phyloP scores from a whole-genome alignment of 2,329 filamentous ascomycete species.

The Venturiaceae sp. region DNA sequence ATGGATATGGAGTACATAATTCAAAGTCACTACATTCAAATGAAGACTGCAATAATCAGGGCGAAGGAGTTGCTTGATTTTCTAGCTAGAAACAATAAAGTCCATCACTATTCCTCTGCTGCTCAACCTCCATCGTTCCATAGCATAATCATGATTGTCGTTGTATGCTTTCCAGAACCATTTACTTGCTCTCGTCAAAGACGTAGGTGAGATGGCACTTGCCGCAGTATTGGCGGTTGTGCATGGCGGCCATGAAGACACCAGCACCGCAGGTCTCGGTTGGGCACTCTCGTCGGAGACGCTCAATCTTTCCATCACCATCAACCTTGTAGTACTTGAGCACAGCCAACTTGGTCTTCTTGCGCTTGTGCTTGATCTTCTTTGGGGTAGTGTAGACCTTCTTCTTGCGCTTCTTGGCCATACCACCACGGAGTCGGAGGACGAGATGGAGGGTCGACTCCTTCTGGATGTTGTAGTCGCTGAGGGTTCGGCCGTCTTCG shows the following conservation, averaged over 20 bases:
- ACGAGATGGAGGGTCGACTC: constrained; percentile 57
- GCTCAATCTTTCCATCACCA: constrained; percentile 99
- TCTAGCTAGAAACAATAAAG: background rate
- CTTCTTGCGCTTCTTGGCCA: constrained; percentile 97
- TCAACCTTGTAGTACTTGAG: constrained; percentile 99
- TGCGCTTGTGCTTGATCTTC: constrained; percentile 99
- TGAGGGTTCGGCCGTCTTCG: constrained; percentile 82
- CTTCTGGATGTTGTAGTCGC: constrained; percentile 93
- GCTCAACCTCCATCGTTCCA: background rate
- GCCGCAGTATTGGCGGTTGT: constrained; percentile 96
- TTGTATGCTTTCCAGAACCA: background rate
- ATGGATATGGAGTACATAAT: too few relatives aligned
- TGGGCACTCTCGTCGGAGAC: constrained; percentile 95
- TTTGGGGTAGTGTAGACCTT: constrained; percentile 99
- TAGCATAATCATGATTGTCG: background rate
- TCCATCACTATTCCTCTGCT: background rate
- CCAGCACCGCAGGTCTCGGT: constrained; percentile 91
- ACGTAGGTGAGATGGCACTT: constrained; percentile 63
- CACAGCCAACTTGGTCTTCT: constrained; percentile 99
- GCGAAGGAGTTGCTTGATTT: background rate
- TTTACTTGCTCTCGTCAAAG: constrained; percentile 57
- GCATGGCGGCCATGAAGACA: constrained; percentile 99
- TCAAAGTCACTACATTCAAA: background rate
- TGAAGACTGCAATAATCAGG: background rate
- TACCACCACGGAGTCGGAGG: constrained; percentile 59